Evolutionary conservation across 768 basidiomycete genomes (phyloP).

Genomic region (Termitomyces sp.): DNA sequence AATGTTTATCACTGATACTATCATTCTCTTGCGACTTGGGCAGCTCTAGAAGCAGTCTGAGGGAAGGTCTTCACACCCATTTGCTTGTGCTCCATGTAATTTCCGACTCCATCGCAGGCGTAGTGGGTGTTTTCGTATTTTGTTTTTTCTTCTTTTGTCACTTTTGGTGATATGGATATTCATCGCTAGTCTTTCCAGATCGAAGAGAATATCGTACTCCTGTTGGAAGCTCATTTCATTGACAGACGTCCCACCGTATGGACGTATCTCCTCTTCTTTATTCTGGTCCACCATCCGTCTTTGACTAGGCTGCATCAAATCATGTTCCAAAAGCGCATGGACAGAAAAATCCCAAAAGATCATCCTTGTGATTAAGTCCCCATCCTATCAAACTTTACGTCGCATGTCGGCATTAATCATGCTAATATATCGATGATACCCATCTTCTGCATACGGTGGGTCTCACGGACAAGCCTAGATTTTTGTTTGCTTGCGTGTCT

Average conservation of each 20-base stretch:
- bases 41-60: not conserved
- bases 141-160: not conserved
- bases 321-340: not conserved
- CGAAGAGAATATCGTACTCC: not conserved
- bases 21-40: not conserved
- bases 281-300: not conserved
- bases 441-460: not conserved
- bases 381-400: not conserved
- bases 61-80: not conserved
- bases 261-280: not conserved
- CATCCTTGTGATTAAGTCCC: not conserved
- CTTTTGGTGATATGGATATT: not conserved
- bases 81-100: not conserved
- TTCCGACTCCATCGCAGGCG: not conserved
- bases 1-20: constrained; percentile 7
- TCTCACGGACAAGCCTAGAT: not conserved
- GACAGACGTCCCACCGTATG: too few species aligned
- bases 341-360: not conserved
- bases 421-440: not conserved
- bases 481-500: not conserved
- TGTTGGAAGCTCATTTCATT: not conserved
- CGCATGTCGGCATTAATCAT: not conserved
- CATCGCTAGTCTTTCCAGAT: not conserved
- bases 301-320: not conserved
- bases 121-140: not conserved